Percentiles rank a stretch among this genome's conserved stretches.
Evolutionary conservation across 768 basidiomycete genomes (phyloP).

Genomic region (Pleurotus djamor): DNA sequence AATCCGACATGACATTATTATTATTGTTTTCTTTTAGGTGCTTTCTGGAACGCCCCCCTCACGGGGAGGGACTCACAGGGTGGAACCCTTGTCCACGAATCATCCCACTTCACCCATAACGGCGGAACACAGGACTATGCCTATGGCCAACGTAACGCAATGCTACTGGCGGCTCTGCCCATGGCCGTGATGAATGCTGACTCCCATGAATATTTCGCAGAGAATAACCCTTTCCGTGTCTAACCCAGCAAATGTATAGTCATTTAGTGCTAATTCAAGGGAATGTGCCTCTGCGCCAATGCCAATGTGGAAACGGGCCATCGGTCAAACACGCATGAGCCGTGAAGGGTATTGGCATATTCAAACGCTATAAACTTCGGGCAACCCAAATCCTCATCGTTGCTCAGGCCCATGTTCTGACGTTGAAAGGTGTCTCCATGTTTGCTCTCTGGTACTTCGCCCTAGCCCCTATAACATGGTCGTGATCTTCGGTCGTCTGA

Average conservation of each 20-base stretch:
- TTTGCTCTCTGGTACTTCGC: no score
- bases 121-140: constrained; percentile 42
- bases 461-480: no score
- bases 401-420: no score
- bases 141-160: constrained; percentile 42
- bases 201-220: constrained; percentile 45
- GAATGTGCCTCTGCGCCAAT: no score
- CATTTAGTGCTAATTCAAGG: no score
- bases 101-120: constrained; percentile 41
- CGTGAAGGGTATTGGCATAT: no score
- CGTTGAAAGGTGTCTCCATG: no score
- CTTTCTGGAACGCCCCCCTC: constrained; percentile 43
- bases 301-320: no score
- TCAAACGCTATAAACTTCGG: no score
- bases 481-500: no score
- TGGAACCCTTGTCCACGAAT: constrained; percentile 38
- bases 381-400: no score
- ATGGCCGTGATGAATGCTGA: constrained; percentile 42
- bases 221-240: constrained; percentile 39
- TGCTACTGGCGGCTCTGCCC: constrained; percentile 36
- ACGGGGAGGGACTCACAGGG: constrained; percentile 49
- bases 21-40: constrained; percentile 15
- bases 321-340: no score
- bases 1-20: neutral
- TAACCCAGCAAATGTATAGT: constrained; percentile 8